Evolutionary conservation across 495 filamentous ascomycete genomes (phyloP).

Genomic region (Neurospora tetraspora): DNA sequence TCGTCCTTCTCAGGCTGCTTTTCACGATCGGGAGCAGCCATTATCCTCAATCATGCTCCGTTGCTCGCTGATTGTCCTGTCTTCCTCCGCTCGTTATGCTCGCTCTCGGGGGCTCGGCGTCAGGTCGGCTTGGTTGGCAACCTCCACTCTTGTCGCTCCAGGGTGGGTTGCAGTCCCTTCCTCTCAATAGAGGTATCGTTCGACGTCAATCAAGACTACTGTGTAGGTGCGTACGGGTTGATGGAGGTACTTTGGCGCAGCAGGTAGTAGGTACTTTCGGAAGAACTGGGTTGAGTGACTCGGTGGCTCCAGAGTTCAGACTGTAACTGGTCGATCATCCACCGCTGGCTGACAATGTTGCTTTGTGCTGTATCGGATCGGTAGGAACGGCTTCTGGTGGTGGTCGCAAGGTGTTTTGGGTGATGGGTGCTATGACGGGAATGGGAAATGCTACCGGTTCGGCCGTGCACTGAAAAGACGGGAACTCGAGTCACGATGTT

Average conservation of each 20-base stretch:
- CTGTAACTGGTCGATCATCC: not conserved
- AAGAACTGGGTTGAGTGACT: not conserved
- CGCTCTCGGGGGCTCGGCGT: not conserved
- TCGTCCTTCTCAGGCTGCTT: constrained; percentile 8
- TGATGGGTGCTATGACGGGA: not conserved
- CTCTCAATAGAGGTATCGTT: not conserved
- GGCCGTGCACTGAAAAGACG: not conserved
- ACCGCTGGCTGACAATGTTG: not conserved
- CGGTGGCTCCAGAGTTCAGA: not conserved
- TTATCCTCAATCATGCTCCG: constrained; percentile 8
- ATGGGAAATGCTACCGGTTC: not conserved
- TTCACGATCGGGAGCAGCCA: not conserved
- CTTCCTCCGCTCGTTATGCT: not conserved
- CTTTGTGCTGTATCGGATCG: not conserved
- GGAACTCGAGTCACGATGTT: not conserved
- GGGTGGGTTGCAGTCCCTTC: not conserved
- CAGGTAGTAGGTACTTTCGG: not conserved
- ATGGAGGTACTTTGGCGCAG: not conserved
- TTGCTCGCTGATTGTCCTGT: not conserved
- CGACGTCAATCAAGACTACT: not conserved
- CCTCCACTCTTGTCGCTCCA: not conserved
- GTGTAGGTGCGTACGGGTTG: not conserved
- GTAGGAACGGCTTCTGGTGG: not conserved
- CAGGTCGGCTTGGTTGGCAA: not conserved
- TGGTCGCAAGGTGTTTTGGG: not conserved